Conservation (phyloP, 305 asterid species). For the Stenogyne calaminthoides region DNA sequence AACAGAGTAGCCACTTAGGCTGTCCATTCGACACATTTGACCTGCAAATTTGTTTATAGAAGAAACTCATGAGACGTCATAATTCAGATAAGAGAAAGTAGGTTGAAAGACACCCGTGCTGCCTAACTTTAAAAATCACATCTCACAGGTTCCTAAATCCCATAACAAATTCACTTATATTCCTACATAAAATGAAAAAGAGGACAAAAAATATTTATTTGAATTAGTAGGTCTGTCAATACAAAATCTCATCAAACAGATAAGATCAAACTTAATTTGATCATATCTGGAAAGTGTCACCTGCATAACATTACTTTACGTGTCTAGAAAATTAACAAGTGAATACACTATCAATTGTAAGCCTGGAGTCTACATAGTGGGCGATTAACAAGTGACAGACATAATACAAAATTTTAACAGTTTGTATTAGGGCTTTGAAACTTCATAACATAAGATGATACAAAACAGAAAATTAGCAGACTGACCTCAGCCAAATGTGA, state of each 20-base stretch:
- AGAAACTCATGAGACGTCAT: neutral
- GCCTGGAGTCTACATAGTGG: neutral
- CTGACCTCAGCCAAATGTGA: constrained; percentile 95
- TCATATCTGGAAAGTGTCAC: neutral
- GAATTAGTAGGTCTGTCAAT: neutral
- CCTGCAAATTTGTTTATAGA: constrained; percentile 47
- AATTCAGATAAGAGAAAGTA: neutral
- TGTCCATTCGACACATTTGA: constrained; percentile 92
- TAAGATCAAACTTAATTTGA: neutral
- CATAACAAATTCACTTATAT: neutral
- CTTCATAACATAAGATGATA: constrained; percentile 3
- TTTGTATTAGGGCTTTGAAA: neutral
- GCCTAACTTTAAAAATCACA: neutral
- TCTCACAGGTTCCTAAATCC: neutral
- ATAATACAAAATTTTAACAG: neutral
- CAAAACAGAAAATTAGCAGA: constrained; percentile 4
- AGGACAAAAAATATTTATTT: neutral
- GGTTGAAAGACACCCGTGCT: neutral
- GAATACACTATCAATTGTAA: neutral
- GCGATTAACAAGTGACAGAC: neutral
- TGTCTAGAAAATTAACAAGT: neutral
- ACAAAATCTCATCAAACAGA: neutral
- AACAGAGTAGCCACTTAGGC: constrained; percentile 92
- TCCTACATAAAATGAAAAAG: neutral
- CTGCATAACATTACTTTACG: neutral